Evolutionary conservation across 257 asterid genomes (phyloP).

Genomic region (Paulownia fortunei): DNA sequence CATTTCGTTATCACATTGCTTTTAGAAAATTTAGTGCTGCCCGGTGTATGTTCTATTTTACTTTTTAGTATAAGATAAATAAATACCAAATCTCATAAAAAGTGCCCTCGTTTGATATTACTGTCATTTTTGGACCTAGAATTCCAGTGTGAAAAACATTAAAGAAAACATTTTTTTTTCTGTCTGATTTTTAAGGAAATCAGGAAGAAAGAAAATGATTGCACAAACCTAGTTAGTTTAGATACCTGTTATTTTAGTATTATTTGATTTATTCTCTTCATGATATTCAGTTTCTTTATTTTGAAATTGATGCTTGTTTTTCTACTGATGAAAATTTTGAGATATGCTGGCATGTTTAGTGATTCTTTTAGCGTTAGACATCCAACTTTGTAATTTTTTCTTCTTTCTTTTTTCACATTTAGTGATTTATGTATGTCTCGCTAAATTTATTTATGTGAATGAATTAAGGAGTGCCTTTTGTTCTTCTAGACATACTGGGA

Average conservation of each 20-base stretch:
- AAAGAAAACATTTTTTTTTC: not conserved
- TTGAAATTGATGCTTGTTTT: slow-evolving; percentile 16
- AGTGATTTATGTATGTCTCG: slow-evolving; percentile 9
- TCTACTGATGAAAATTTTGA: slow-evolving; percentile 5
- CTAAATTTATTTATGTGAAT: slow-evolving; percentile 7
- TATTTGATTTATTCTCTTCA: not conserved
- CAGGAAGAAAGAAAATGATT: not conserved
- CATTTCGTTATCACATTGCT: slow-evolving; percentile 1
- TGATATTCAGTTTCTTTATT: not conserved
- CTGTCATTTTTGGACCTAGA: not conserved
- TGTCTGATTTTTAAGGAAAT: not conserved
- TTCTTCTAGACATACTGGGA: slow-evolving; percentile 27
- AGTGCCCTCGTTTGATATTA: not conserved
- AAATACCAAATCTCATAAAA: not conserved
- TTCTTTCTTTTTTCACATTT: not conserved
- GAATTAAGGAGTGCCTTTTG: not conserved
- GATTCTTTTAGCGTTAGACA: not conserved
- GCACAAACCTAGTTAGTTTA: not conserved
- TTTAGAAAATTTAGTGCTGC: not conserved
- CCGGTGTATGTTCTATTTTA: not conserved
- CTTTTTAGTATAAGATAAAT: not conserved
- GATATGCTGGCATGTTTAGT: not conserved
- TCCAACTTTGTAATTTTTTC: too few species aligned
- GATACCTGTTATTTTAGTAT: not conserved
- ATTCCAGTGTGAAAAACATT: not conserved